A percentile compares a stretch with the other conserved stretches of the same genome.
These are phyloP conservation scores for Trypanosomatidae sp. DNA, from an alignment of 208 protist species.

Conservation along the genomic window DNA sequence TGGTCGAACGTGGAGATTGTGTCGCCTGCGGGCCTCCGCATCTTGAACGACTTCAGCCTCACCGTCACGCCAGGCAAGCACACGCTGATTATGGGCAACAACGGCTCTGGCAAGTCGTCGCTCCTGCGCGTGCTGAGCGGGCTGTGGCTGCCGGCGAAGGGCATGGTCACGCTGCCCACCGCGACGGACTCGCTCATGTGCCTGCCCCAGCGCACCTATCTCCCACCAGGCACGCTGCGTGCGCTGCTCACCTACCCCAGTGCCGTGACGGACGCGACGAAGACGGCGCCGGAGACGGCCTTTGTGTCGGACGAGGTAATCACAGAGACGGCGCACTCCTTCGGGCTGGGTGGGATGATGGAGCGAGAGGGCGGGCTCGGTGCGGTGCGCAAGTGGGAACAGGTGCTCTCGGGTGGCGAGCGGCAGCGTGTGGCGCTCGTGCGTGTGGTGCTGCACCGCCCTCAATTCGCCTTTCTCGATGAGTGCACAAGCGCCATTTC, in stretches of 20 bases:
- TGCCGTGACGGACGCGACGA: slow-evolving; percentile 22
- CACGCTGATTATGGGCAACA: slow-evolving; percentile 85
- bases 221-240: slow-evolving; percentile 78
- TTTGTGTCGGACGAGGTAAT: slow-evolving; percentile 59
- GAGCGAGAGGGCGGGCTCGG: slow-evolving; percentile 82
- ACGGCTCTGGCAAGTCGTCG: slow-evolving; percentile 90
- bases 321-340: slow-evolving; percentile 25
- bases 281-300: slow-evolving; percentile 11
- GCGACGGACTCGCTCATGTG: slow-evolving; percentile 40
- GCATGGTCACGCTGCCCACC: slow-evolving; percentile 43
- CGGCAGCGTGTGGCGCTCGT: slow-evolving; percentile 85
- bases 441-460: slow-evolving; percentile 73
- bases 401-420: slow-evolving; percentile 90
- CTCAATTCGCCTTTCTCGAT: slow-evolving; percentile 87
- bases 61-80: slow-evolving; percentile 46
- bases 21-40: slow-evolving; percentile 34
- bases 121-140: slow-evolving; percentile 67
- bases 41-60: slow-evolving; percentile 67
- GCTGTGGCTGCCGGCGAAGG: slow-evolving; percentile 70
- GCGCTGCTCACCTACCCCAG: slow-evolving; percentile 83
- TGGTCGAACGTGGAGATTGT: slow-evolving; percentile 60
- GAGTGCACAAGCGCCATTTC: slow-evolving; percentile 92
- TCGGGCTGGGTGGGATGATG: slow-evolving; percentile 70
- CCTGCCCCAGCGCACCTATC: slow-evolving; percentile 79
- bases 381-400: slow-evolving; percentile 71